Evolutionary conservation across 2,329 filamentous ascomycete genomes (phyloP).

Genomic region (Purpureocillium takamizusanense): DNA sequence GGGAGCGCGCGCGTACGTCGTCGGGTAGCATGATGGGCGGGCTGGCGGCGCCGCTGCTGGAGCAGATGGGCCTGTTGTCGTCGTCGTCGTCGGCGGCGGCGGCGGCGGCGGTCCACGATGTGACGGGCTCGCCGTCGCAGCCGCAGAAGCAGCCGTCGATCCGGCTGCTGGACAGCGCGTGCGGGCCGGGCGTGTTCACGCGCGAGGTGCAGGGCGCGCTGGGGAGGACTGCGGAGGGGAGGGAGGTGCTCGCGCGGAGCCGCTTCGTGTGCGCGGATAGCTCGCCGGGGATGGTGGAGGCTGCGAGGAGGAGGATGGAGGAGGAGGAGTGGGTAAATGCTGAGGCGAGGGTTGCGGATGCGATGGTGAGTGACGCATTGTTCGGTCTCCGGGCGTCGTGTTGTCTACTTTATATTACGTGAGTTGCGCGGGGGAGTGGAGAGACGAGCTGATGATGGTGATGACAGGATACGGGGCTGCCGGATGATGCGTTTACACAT

Average conservation of each 20-base stretch:
- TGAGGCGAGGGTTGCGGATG: conserved; percentile 34
- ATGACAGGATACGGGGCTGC: conserved; percentile 28
- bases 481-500: conserved; percentile 30
- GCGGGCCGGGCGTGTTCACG: conserved; percentile 41
- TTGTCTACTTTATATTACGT: too few relatives aligned
- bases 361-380: conserved; percentile 25
- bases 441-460: too few relatives aligned
- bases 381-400: background rate
- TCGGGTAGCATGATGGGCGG: conserved; percentile 7
- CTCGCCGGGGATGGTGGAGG: conserved; percentile 29
- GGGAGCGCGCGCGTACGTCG: conserved; percentile 1
- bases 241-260: conserved; percentile 29
- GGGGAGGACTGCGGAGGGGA: conserved; percentile 20
- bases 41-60: conserved; percentile 11
- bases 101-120: too few relatives aligned
- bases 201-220: conserved; percentile 32
- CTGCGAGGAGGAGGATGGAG: conserved; percentile 27
- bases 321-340: conserved; percentile 36
- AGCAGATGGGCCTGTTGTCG: conserved; percentile 15
- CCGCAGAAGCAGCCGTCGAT: conserved; percentile 9
- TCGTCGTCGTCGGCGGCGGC: too few relatives aligned
- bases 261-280: conserved; percentile 41
- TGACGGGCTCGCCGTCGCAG: too few relatives aligned
- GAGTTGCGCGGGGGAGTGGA: too few relatives aligned
- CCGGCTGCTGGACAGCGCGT: conserved; percentile 41